Conservation (phyloP, 352 stramenopile genomes). For the Globisporangium parvum region DNA sequence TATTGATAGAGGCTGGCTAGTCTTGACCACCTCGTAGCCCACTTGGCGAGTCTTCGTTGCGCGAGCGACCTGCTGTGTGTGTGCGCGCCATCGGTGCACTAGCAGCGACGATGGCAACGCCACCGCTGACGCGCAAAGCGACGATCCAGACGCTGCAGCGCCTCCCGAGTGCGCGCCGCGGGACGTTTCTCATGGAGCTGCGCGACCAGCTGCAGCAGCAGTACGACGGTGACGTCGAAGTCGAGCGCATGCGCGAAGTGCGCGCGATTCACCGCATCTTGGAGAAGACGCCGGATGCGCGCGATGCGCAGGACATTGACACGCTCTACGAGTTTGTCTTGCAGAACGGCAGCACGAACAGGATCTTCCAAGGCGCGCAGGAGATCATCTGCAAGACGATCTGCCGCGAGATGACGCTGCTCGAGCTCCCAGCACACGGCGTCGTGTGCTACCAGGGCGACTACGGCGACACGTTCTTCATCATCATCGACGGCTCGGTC, state of each 20-base stretch:
- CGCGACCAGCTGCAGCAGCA: slow-evolving; percentile 52
- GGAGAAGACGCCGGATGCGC: slow-evolving; percentile 29
- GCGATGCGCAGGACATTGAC: slow-evolving; percentile 59
- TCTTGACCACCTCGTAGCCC: not conserved
- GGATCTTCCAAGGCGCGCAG: slow-evolving; percentile 77
- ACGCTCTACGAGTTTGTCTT: slow-evolving; percentile 75
- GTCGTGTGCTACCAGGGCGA: slow-evolving; percentile 81
- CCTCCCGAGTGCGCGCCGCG: slow-evolving; percentile 25
- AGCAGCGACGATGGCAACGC: not conserved
- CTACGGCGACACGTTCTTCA: slow-evolving; percentile 78
- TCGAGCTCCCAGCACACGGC: slow-evolving; percentile 50
- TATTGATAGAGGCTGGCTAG: no score
- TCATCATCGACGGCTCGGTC: slow-evolving; percentile 68
- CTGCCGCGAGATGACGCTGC: slow-evolving; percentile 81
- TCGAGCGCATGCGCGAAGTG: slow-evolving; percentile 40
- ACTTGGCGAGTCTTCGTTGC: not conserved
- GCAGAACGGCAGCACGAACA: slow-evolving; percentile 73
- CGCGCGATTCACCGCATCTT: slow-evolving; percentile 51
- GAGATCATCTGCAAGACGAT: slow-evolving; percentile 88
- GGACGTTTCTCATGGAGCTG: slow-evolving; percentile 50
- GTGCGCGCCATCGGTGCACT: not conserved
- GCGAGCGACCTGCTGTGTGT: not conserved
- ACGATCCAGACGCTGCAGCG: slow-evolving; percentile 20
- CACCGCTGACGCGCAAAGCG: slow-evolving; percentile 8
- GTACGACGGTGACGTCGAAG: slow-evolving; percentile 31